Evolutionary conservation across 176 grass and related monocot species (phyloP).

Genomic region (Juncus inflexus): DNA sequence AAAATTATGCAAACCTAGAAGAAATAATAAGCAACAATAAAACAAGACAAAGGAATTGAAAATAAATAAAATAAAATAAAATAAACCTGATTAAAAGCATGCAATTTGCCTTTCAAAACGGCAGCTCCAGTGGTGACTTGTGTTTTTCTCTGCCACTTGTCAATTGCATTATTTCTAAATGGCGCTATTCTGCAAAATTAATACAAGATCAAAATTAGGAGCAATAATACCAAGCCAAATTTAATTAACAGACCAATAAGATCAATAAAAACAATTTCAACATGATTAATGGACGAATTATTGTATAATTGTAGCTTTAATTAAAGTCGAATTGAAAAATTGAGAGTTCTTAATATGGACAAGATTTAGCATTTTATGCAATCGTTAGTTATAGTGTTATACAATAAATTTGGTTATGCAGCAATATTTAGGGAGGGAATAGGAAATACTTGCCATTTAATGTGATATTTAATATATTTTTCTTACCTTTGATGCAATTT

Average conservation of each 20-base stretch:
- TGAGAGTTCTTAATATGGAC: no score
- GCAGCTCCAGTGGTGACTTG: slow-evolving; percentile 74
- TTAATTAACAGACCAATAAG: no score
- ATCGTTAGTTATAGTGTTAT: no score
- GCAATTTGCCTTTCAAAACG: slow-evolving; percentile 87
- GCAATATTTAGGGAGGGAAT: no score
- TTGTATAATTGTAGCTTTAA: no score
- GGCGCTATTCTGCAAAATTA: slow-evolving; percentile 50
- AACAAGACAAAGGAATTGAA: background rate
- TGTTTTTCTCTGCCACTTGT: slow-evolving; percentile 98
- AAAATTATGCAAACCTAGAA: background rate
- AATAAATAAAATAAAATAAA: background rate
- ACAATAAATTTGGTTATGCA: no score
- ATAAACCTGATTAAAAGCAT: slow-evolving; percentile 85
- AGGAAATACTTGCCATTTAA: no score
- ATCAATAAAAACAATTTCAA: no score
- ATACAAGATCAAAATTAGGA: background rate
- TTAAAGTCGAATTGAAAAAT: no score
- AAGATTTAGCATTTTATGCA: no score
- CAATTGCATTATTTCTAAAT: slow-evolving; percentile 69
- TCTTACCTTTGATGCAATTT: slow-evolving; percentile 55
- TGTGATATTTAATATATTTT: no score
- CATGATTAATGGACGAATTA: no score
- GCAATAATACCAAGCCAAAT: slow-evolving; percentile 2
- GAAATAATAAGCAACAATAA: slow-evolving; percentile 1